Base-by-base conservation (phyloP, 2,329 filamentous ascomycete species). In the Emergomyces pasteurianus region DNA sequence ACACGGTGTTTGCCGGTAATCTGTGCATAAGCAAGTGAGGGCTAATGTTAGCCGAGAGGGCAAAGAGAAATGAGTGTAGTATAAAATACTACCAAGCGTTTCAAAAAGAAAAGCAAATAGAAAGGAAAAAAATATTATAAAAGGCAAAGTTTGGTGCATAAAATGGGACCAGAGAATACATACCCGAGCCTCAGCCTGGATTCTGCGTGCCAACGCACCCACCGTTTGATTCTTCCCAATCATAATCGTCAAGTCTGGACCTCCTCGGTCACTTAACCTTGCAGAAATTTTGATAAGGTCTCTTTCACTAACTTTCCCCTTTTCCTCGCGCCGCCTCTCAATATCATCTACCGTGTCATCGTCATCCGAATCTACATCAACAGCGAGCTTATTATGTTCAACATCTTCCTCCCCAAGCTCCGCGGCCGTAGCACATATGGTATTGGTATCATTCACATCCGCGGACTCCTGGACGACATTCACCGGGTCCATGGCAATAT, bases 101-200 rank as follows among this genome's bases (percentile, higher is more conserved):
- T 34, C 5, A 26, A 18, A 16, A n/a, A n/a, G 23, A 23, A 47
- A 16, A 7, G 31, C 3, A 31, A 31, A 31, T 31, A 31, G 7
- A 31, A 31, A 31, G 3, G 1, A 10, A 31, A 31, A 31, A 31
- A 31, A 31, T 31, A 31, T 3, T 3, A 3, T 31, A 47, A 47
- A 47, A 10, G 49, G 49, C n/a, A 31, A 31, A 28, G n/a, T 18
- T 34, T 52, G 14, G 26, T 34, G 18, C 14, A 52, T 26, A 21
- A 31, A 38, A 40, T 23, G 31, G 56, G 21, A 31, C 31, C 3
- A 31, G 57, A 31, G 31, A 7, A 31, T 55, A 77, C 83, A 73
- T 77, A 90, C 87, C 66, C 79, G 78, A 36, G 83, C 81, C 69
- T 87, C 81, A 53, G 86, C 81, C 23, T 81, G 79, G 42, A 95